These are phyloP conservation scores for Saccharomycopsis crataegensis DNA, from an alignment of 1,139 yeast genomes.

Conservation along the genomic window DNA sequence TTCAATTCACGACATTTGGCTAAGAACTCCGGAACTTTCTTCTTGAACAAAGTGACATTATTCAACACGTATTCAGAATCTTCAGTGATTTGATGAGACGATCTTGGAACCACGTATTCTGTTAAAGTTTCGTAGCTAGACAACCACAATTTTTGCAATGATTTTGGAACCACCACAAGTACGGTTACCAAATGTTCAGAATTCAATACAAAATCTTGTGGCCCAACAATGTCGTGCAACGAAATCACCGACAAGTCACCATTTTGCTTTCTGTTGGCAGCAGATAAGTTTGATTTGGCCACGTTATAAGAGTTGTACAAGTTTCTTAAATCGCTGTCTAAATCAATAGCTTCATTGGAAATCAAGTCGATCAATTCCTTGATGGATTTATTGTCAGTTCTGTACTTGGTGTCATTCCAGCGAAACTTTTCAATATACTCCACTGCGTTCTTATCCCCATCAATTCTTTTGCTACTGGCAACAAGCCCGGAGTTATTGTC, in stretches of 20 bases:
- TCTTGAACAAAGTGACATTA: constrained; percentile 79
- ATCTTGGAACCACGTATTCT: constrained; percentile 84
- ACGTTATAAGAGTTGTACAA: constrained; percentile 64
- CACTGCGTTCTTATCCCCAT: constrained; percentile 41
- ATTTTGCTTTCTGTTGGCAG: constrained; percentile 86
- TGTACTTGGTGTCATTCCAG: constrained; percentile 84
- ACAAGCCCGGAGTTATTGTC: constrained; percentile 38
- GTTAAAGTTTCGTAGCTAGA: constrained; percentile 67
- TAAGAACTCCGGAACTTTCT: constrained; percentile 62
- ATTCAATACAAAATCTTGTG: constrained; percentile 74
- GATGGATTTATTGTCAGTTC: constrained; percentile 69
- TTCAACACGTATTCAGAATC: constrained; percentile 72
- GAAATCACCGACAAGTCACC: constrained; percentile 92
- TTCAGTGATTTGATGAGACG: constrained; percentile 59
- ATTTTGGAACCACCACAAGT: constrained; percentile 79
- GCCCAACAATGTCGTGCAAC: constrained; percentile 79
- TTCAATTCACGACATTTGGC: constrained; percentile 73
- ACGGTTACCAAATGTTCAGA: constrained; percentile 83
- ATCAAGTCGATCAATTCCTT: constrained; percentile 65
- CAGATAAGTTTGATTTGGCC: constrained; percentile 76
- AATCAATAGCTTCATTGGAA: constrained; percentile 67
- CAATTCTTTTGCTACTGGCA: constrained; percentile 41
- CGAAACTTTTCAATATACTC: constrained; percentile 65
- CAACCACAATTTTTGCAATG: constrained; percentile 51
- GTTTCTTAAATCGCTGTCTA: constrained; percentile 76